phyloP scores from a whole-genome alignment of 2,329 filamentous ascomycete genomes.

The Penicillium glabrum region DNA sequence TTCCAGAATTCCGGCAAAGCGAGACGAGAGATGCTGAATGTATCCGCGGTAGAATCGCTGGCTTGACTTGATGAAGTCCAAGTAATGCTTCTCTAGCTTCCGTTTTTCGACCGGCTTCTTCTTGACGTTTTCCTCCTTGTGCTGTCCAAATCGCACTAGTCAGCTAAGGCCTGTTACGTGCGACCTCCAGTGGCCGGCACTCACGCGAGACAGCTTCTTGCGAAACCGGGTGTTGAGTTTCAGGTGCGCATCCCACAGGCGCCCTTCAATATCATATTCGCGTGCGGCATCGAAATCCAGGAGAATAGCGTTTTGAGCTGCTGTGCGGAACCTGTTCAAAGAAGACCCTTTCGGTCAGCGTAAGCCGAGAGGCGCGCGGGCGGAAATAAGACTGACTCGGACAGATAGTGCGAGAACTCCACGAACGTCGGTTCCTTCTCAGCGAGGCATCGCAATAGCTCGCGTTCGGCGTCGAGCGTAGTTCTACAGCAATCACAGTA shows the following conservation, averaged over 20 bases:
- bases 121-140: constrained; percentile 50
- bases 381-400: constrained; percentile 33
- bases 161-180: constrained; percentile 2
- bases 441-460: constrained; percentile 50
- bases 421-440: constrained; percentile 51
- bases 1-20: constrained; percentile 58
- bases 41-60: constrained; percentile 87
- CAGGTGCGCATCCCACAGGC: constrained; percentile 77
- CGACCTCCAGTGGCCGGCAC: constrained; percentile 21
- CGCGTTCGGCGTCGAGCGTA: constrained; percentile 48
- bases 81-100: constrained; percentile 78
- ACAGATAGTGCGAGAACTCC: constrained; percentile 49
- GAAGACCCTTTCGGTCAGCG: constrained; percentile 9
- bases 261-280: constrained; percentile 64
- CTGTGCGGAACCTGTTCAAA: constrained; percentile 63
- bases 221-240: constrained; percentile 77
- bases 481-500: constrained; percentile 27
- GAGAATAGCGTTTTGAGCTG: constrained; percentile 71
- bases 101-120: constrained; percentile 64
- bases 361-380: constrained; percentile 11
- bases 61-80: constrained; percentile 80
- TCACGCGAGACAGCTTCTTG: constrained; percentile 61
- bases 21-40: constrained; percentile 70
- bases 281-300: constrained; percentile 54
- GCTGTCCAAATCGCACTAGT: constrained; percentile 34